Evolutionary conservation across 495 filamentous ascomycete species (phyloP).

Genomic region (Hyaloscypha hepaticicola): DNA sequence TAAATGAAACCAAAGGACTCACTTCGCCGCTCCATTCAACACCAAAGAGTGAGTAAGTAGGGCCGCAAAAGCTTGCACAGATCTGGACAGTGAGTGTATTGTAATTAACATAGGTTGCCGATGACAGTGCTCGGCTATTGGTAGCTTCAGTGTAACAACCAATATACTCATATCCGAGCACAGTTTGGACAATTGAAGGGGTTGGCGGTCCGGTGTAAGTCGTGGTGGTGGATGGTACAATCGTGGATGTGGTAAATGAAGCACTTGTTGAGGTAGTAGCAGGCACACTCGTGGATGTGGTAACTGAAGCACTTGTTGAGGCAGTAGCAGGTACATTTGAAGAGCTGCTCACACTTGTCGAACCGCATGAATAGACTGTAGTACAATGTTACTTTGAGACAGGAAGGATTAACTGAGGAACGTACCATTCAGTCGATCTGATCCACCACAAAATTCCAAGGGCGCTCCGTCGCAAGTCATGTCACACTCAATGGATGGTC

Average conservation of each 20-base stretch:
- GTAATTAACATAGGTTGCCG: background rate
- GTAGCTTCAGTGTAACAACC: conserved; percentile 34
- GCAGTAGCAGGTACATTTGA: background rate
- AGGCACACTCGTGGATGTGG: background rate
- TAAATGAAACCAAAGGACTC: no score
- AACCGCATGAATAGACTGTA: background rate
- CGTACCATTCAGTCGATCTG: no score
- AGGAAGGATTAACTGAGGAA: no score
- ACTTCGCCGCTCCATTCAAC: background rate
- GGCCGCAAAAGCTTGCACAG: conserved; percentile 7
- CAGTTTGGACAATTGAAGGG: background rate
- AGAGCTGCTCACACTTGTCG: background rate
- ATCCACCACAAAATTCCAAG: no score
- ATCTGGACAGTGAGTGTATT: conserved; percentile 1
- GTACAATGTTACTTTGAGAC: no score
- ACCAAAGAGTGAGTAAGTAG: conserved; percentile 2
- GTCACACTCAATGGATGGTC: no score
- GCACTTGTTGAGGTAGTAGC: background rate
- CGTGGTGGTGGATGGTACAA: background rate
- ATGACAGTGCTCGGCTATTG: conserved; percentile 15
- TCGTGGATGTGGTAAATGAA: background rate
- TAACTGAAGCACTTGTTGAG: background rate
- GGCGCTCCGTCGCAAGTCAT: no score
- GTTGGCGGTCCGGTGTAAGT: background rate
- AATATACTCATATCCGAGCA: background rate